A percentile compares a stretch with the other conserved stretches of the same genome.
Conservation (phyloP, 768 basidiomycete species). For the Filobasidium wieringae region DNA sequence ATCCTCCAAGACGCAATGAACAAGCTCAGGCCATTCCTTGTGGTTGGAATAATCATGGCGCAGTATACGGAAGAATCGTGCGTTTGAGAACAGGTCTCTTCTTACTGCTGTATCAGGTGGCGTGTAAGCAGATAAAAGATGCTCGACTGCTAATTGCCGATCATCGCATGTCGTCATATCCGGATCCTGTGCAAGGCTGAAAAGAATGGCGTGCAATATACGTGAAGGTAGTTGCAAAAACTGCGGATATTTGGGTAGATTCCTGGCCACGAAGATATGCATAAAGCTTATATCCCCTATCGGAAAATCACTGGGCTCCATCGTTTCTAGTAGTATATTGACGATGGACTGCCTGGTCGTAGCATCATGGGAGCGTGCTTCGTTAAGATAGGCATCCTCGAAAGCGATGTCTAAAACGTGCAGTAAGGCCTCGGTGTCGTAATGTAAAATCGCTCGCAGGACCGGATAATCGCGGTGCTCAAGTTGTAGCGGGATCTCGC, state of each 20-base stretch:
- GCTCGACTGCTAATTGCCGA: conserved; percentile 87
- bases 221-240: conserved; percentile 55
- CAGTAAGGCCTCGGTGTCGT: conserved; percentile 86
- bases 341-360: conserved; percentile 70
- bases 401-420: conserved; percentile 90
- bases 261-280: conserved; percentile 90
- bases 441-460: conserved; percentile 64
- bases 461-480: conserved; percentile 55
- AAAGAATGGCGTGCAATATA: conserved; percentile 60
- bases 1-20: conserved; percentile 66
- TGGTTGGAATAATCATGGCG: conserved; percentile 68
- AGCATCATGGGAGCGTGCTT: conserved; percentile 46
- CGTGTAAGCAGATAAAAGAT: conserved; percentile 77
- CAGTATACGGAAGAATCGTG: conserved; percentile 84
- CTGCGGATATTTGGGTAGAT: conserved; percentile 91
- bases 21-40: conserved; percentile 58
- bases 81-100: conserved; percentile 57
- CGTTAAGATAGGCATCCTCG: conserved; percentile 82
- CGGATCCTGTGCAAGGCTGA: conserved; percentile 60
- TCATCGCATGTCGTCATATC: conserved; percentile 77
- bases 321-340: conserved; percentile 70
- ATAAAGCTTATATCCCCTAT: conserved; percentile 60
- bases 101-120: conserved; percentile 66
- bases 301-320: conserved; percentile 23
- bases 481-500: not conserved